These are phyloP conservation scores for Claviceps sp. DNA, from an alignment of 2,329 filamentous ascomycete species.

Conservation along the genomic window DNA sequence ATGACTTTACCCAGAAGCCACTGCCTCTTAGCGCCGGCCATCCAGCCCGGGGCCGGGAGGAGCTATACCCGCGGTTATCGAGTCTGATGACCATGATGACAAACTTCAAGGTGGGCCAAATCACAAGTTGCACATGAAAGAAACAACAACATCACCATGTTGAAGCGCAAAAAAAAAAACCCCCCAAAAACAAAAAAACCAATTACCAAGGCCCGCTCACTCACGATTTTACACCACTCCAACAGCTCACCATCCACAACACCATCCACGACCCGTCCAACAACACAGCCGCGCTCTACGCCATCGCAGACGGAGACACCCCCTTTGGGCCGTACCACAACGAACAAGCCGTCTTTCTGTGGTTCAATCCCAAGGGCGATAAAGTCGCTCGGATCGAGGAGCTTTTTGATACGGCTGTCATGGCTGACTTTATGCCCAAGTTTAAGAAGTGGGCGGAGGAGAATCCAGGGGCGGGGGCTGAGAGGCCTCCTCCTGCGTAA, in stretches of 20 bases:
- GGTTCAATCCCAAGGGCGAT: constrained; percentile 1
- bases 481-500: too few relatives aligned
- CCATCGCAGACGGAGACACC: background rate
- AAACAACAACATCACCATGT: too few relatives aligned
- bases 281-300: background rate
- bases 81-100: background rate
- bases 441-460: background rate
- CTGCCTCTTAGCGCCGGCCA: background rate
- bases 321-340: constrained; percentile 1
- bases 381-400: constrained; percentile 3
- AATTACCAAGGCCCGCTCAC: background rate
- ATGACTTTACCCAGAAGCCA: background rate
- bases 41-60: background rate
- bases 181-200: background rate
- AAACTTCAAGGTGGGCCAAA: background rate
- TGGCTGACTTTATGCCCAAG: background rate
- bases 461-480: too few relatives aligned
- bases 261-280: background rate
- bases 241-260: background rate
- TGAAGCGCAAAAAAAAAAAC: background rate
- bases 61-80: background rate
- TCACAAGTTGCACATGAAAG: background rate
- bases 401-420: background rate
- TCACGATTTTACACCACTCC: background rate
- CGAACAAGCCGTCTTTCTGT: constrained; percentile 3